Evolutionary conservation across 139 green algal genomes (phyloP).

Genomic region (Closterium sp.): DNA sequence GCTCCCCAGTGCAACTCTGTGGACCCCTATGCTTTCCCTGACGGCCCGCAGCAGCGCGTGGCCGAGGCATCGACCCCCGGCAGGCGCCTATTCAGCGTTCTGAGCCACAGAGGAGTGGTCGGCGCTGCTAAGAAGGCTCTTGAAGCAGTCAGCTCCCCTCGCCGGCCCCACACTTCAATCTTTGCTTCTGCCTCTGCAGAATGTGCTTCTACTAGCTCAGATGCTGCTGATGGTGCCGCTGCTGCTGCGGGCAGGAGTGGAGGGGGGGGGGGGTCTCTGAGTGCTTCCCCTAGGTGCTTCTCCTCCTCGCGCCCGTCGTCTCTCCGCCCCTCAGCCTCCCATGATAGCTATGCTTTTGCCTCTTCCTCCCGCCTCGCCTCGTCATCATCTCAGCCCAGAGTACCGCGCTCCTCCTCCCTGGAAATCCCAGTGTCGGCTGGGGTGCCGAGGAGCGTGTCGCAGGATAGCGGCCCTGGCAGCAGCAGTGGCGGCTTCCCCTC

Average conservation of each 20-base stretch:
- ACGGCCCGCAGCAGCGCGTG: too few relatives aligned
- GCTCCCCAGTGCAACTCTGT: neutral
- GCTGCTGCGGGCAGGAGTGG: neutral
- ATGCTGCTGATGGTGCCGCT: neutral
- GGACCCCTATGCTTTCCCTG: neutral
- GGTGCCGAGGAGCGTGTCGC: neutral
- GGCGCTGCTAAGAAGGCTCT: neutral
- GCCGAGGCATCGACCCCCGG: neutral
- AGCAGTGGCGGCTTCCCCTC: neutral
- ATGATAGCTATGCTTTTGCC: neutral
- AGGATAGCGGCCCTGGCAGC: neutral
- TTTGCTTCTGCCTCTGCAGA: neutral
- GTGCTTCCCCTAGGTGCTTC: neutral
- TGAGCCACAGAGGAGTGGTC: neutral
- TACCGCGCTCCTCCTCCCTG: neutral
- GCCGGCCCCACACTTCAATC: neutral
- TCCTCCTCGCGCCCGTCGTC: neutral
- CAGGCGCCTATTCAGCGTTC: neutral
- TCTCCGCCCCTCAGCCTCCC: neutral
- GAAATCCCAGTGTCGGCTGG: neutral
- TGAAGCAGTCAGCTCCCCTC: neutral
- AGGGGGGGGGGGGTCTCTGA: neutral
- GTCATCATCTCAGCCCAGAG: neutral
- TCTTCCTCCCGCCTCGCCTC: neutral
- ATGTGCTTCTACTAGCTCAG: neutral